phyloP scores from a whole-genome alignment of 2,329 filamentous ascomycete species.

The Ophiostoma perfectum region DNA sequence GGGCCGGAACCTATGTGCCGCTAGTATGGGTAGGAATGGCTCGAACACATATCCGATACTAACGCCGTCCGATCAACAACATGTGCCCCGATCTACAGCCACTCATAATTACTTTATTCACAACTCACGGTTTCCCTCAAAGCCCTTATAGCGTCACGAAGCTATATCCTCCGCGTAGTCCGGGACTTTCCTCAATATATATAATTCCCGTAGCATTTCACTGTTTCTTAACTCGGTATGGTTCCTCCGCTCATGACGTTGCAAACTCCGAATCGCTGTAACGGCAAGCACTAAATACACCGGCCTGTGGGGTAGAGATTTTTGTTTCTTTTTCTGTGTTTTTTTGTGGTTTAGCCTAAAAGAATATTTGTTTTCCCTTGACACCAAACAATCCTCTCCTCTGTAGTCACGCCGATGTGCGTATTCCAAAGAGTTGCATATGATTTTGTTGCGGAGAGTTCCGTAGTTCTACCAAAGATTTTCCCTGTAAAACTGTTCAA shows the following conservation, averaged over 20 bases:
- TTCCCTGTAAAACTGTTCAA: background rate
- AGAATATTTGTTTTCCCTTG: too few species aligned
- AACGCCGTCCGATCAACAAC: constrained; percentile 10
- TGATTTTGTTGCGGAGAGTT: background rate
- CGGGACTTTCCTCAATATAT: background rate
- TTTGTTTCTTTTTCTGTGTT: too few species aligned
- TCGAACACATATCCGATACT: constrained; percentile 10
- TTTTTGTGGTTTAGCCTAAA: too few species aligned
- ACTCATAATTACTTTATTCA: too few species aligned
- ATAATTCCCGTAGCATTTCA: background rate
- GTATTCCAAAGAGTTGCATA: too few species aligned
- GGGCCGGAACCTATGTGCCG: constrained; percentile 6
- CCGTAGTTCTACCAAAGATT: background rate
- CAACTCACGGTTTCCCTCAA: background rate
- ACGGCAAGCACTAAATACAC: too few species aligned
- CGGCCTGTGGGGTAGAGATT: too few species aligned
- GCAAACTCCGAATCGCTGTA: too few species aligned
- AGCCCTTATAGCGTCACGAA: too few species aligned
- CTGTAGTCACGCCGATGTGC: too few species aligned
- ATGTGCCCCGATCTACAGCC: constrained; percentile 7
- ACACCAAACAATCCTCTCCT: too few species aligned
- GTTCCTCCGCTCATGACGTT: too few species aligned
- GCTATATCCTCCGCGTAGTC: background rate
- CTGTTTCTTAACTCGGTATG: background rate
- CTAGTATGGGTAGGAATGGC: background rate